These are phyloP conservation scores for Hansenula lynferdii DNA, from an alignment of 1,139 yeast genomes.

Conservation along the genomic window DNA sequence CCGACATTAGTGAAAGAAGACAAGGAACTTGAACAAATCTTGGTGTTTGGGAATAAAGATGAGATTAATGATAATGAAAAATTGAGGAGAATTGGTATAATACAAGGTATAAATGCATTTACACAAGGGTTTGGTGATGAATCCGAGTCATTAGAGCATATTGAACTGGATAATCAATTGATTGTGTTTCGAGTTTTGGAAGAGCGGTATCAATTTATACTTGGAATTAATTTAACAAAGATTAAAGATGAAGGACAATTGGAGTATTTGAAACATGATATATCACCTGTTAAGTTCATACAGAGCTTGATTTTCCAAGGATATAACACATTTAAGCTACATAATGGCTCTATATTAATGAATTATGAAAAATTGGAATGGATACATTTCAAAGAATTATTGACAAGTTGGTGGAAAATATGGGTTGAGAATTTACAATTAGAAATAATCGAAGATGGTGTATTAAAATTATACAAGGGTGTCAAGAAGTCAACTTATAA, in stretches of 20 bases:
- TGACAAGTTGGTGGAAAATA: conserved; percentile 18
- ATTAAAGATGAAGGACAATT: conserved; percentile 12
- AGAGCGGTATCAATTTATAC: conserved; percentile 9
- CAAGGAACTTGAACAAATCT: conserved; percentile 6
- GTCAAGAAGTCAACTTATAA: conserved; percentile 9
- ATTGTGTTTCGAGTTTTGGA: conserved; percentile 24
- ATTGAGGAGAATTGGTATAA: conserved; percentile 30
- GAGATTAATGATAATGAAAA: conserved; percentile 22
- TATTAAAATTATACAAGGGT: conserved; percentile 11
- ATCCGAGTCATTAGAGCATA: conserved; percentile 15
- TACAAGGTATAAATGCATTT: conserved; percentile 32
- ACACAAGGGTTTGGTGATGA: conserved; percentile 16
- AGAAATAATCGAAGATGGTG: conserved; percentile 16
- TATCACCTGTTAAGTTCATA: conserved; percentile 12
- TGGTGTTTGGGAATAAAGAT: conserved; percentile 6
- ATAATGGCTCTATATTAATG: conserved; percentile 17
- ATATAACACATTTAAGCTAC: conserved; percentile 18
- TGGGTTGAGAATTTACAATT: conserved; percentile 16
- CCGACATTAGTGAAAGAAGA: conserved; percentile 10
- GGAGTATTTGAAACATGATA: conserved; percentile 7
- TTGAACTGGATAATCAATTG: conserved; percentile 24
- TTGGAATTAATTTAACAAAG: conserved; percentile 10
- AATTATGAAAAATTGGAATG: conserved; percentile 12
- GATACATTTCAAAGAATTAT: conserved; percentile 10
- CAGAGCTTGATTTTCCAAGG: conserved; percentile 10